A percentile compares a stretch with the other conserved stretches of the same genome.
Conservation (phyloP, 306 rosid genomes). For the Dryas alaskensis region DNA sequence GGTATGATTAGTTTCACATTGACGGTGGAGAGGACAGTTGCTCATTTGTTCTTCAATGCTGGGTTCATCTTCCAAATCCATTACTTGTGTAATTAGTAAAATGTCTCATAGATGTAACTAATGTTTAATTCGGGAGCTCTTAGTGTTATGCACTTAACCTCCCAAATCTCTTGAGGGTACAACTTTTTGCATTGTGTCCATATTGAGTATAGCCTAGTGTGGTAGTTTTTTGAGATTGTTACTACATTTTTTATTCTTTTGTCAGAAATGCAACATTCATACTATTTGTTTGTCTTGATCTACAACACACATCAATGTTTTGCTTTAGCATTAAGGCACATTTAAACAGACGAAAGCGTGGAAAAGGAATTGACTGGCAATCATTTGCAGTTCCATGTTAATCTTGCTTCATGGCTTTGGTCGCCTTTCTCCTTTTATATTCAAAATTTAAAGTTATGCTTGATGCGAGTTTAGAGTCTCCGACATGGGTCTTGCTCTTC, state of each 20-base stretch:
- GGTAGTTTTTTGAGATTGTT: conserved; percentile 16
- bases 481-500: too few relatives aligned
- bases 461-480: too few relatives aligned
- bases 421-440: too few relatives aligned
- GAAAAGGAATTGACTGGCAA: background rate
- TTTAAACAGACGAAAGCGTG: background rate
- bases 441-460: too few relatives aligned
- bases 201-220: conserved; percentile 12
- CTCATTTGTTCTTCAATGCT: conserved; percentile 19
- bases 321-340: background rate
- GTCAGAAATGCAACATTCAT: conserved; percentile 3
- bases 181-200: conserved; percentile 7
- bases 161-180: background rate
- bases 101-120: background rate
- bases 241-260: conserved; percentile 24
- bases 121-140: conserved; percentile 11
- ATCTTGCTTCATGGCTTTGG: too few relatives aligned
- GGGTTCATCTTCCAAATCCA: conserved; percentile 19
- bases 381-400: background rate
- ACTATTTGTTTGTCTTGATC: background rate
- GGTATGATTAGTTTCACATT: conserved; percentile 28
- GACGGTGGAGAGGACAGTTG: conserved; percentile 19
- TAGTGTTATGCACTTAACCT: background rate
- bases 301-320: background rate
- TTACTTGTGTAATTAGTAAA: conserved; percentile 49